Evolutionary conservation across 176 grass and related monocot genomes (phyloP).

Genomic region (Melocanna baccifera): DNA sequence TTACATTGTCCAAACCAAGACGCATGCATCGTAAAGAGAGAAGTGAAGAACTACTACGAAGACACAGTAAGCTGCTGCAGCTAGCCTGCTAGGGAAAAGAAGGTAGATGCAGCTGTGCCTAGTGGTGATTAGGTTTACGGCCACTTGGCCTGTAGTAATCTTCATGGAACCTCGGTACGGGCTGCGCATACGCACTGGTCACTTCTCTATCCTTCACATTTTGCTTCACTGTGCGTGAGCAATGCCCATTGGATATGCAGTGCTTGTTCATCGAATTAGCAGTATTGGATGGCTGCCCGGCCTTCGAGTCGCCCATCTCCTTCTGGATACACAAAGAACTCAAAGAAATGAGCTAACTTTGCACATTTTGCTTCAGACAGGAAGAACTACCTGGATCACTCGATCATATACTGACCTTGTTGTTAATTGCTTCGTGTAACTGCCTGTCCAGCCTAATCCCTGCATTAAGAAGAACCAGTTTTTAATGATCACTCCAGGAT

Average conservation of each 20-base stretch:
- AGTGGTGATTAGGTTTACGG: conserved; percentile 62
- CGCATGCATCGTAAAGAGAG: background rate
- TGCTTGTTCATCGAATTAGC: background rate
- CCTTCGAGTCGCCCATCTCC: conserved; percentile 2
- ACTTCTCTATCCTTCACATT: conserved; percentile 38
- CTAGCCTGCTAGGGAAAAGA: background rate
- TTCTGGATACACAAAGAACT: background rate
- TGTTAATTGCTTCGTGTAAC: conserved; percentile 13
- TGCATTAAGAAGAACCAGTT: conserved; percentile 15
- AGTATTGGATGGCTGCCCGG: background rate
- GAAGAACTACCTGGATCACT: background rate
- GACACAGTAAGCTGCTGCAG: background rate
- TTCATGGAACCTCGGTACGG: conserved; percentile 55
- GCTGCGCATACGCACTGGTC: conserved; percentile 17
- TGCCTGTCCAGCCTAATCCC: conserved; percentile 62
- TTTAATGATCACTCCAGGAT: background rate
- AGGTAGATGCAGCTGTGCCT: background rate
- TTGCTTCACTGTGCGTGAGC: conserved; percentile 56
- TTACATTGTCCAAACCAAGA: conserved; percentile 37
- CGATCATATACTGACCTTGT: conserved; percentile 31
- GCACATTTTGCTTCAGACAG: background rate
- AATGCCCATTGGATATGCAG: conserved; percentile 35
- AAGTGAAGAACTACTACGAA: background rate
- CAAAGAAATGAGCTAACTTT: background rate
- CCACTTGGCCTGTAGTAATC: conserved; percentile 53